Evolutionary conservation across 495 filamentous ascomycete genomes (phyloP).

Genomic region (Penicillium steckii): DNA sequence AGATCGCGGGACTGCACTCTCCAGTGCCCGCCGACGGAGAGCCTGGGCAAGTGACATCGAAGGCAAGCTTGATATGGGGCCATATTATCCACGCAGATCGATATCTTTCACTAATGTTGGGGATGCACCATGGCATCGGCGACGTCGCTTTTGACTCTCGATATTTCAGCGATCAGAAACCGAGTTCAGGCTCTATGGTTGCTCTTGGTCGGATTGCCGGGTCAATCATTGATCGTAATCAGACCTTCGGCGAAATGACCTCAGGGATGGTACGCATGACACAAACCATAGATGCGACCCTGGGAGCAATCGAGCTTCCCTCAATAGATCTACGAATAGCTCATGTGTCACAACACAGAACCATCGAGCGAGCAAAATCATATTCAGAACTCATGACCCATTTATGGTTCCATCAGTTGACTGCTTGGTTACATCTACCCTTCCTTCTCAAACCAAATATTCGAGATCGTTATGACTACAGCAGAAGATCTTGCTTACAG

Average conservation of each 20-base stretch:
- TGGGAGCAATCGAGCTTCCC: not conserved
- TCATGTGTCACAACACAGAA: constrained; percentile 29
- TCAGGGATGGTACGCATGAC: constrained; percentile 43
- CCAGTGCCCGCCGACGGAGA: not conserved
- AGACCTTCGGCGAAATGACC: constrained; percentile 30
- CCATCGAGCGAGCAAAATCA: constrained; percentile 18
- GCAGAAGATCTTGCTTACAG: constrained; percentile 37
- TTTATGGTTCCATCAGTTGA: constrained; percentile 28
- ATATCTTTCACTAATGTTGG: constrained; percentile 16
- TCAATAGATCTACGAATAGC: constrained; percentile 12
- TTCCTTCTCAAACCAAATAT: constrained; percentile 45
- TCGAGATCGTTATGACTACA: constrained; percentile 36
- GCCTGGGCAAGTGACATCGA: not conserved
- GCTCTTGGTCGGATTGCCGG: constrained; percentile 33
- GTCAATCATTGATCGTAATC: constrained; percentile 49
- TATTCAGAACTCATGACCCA: constrained; percentile 1
- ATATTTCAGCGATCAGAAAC: not conserved
- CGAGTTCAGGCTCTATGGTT: constrained; percentile 1
- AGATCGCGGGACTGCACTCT: constrained; percentile 18
- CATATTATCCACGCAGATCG: constrained; percentile 12
- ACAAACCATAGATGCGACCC: constrained; percentile 17
- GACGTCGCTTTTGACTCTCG: constrained; percentile 9
- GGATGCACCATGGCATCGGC: constrained; percentile 11
- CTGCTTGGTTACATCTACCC: constrained; percentile 49
- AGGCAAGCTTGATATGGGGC: constrained; percentile 7